Evolutionary conservation across 345 rosid species (phyloP).

Genomic region (Salix arbutifolia): DNA sequence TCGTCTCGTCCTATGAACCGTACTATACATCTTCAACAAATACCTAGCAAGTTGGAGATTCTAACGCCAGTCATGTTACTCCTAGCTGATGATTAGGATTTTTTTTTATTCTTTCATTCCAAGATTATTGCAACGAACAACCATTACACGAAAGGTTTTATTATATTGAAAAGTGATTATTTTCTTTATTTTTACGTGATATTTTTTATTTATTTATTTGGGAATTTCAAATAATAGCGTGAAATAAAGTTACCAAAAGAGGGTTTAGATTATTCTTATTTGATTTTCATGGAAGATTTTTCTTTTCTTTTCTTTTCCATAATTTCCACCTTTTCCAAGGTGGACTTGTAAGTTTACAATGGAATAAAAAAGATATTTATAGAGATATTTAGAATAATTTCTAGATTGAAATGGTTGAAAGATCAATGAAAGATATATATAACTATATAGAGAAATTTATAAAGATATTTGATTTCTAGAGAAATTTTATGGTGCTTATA

Average conservation of each 20-base stretch:
- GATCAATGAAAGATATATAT: no score
- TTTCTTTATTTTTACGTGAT: not conserved
- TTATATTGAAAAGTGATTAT: no score
- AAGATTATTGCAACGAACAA: not conserved
- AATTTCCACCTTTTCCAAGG: not conserved
- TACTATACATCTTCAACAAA: no score
- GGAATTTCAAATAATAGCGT: not conserved
- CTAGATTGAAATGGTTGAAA: not conserved
- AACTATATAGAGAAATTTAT: no score
- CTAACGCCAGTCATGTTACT: not conserved
- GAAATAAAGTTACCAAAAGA: no score
- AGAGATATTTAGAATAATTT: not conserved
- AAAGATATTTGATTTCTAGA: no score
- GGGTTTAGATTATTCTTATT: not conserved
- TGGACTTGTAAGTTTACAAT: not conserved
- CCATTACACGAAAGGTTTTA: no score
- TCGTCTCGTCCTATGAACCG: not conserved
- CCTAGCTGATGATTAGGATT: not conserved
- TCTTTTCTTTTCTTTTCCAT: not conserved
- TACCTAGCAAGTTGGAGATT: not conserved
- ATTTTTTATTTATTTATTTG: not conserved
- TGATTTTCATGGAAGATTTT: not conserved
- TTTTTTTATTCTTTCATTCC: no score
- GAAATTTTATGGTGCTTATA: no score
- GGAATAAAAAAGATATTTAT: not conserved